phyloP scores from a whole-genome alignment of 2,329 filamentous ascomycete species.

The Grosmannia huntii region DNA sequence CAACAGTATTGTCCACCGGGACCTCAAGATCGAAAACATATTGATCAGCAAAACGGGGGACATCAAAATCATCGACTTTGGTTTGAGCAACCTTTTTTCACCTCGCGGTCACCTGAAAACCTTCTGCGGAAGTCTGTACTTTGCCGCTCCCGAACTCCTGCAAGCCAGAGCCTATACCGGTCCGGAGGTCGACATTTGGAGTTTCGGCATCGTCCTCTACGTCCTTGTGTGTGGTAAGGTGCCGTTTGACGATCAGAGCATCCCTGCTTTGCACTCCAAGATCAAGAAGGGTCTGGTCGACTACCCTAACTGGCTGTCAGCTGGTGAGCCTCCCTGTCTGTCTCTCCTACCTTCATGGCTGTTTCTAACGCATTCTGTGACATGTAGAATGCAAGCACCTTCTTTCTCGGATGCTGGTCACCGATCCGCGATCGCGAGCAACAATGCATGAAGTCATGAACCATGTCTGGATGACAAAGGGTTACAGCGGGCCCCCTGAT shows the following conservation, averaged over 20 bases:
- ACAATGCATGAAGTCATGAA: constrained; percentile 84
- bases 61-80: constrained; percentile 99
- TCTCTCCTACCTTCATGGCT: no score
- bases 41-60: constrained; percentile 98
- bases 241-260: constrained; percentile 97
- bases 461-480: constrained; percentile 93
- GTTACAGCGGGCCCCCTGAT: constrained; percentile 73
- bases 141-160: constrained; percentile 86
- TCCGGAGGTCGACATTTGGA: constrained; percentile 96
- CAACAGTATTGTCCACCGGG: constrained; percentile 95
- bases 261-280: constrained; percentile 95
- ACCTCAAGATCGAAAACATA: constrained; percentile 98
- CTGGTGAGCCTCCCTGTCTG: constrained; percentile 40
- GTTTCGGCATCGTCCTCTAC: constrained; percentile 95
- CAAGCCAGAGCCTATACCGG: constrained; percentile 92
- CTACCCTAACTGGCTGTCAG: constrained; percentile 85
- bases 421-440: constrained; percentile 77
- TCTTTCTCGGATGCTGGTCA: constrained; percentile 90
- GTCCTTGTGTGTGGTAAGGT: constrained; percentile 96
- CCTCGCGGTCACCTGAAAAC: constrained; percentile 80
- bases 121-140: constrained; percentile 95
- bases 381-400: constrained; percentile 77
- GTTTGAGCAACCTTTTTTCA: constrained; percentile 88
- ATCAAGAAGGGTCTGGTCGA: constrained; percentile 96
- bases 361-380: constrained; percentile 12